Evolutionary conservation across 1,284 basidiomycete species (phyloP), one percentile per base, ranked within the genome.

Genomic region (Ustilago bromivora): DNA sequence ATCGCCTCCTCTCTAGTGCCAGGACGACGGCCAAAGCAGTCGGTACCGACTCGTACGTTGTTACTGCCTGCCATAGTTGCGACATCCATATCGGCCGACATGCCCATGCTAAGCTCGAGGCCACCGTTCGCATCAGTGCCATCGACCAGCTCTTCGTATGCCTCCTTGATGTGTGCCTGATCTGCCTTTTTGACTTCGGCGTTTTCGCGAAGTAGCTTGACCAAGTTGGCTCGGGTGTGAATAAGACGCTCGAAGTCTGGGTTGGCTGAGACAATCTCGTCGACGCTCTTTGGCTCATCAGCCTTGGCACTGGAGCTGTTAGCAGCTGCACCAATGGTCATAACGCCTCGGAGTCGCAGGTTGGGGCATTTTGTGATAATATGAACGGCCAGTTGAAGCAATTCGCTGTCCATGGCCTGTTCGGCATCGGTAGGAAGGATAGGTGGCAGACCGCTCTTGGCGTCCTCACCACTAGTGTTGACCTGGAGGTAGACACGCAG

Each of bases 1-100:
- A 77, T 80, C 0, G 82, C 81, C 59, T 82, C 79, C 32, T 82
- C 80, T 51, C 83, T 69, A 3, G 77, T 78, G 7, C 70, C 64
- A 7, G 84, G 79, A 17, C 87, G 71, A 23, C 72, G 87, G 0
- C 96, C 96, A 85, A 98, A 98, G 63, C 98, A 94, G 28, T 92
- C 91, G 8, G 93, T 95, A 0, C 96, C 96, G 3, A 99, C 95
- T 46, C 96, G 88, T 2, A 98, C 95, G 61, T 95, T 91, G 82
- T 93, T 91, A 82, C 94, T 93, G 0, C 95, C 96, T 17, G 92
- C 91, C 85, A 89, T 89, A 67, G 97, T 88, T 1, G 96, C 96
- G 49, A 92, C 90, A 82, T 92, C 93, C 85, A 96, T 97, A 82
- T 99, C 96, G 66, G 92, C 92, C 63, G 94, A 96, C 96, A 99